Percentiles rank a stretch among this genome's conserved stretches.
Conservation (phyloP, 495 filamentous ascomycete genomes). For the Daldinia loculata region DNA sequence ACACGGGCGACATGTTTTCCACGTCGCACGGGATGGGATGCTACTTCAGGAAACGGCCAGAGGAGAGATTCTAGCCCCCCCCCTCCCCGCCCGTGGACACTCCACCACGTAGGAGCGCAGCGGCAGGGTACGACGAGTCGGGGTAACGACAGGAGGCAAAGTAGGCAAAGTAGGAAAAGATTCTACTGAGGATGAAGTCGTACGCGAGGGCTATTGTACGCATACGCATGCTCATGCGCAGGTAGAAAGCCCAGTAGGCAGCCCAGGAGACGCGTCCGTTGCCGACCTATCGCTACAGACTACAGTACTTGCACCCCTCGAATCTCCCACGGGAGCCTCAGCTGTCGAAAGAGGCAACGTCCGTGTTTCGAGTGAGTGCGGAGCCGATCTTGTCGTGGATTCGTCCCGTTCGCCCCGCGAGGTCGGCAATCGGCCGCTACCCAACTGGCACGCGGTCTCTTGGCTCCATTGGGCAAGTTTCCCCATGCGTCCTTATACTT, state of each 20-base stretch:
- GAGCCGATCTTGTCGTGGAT: conserved; percentile 42
- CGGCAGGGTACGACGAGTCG: conserved; percentile 30
- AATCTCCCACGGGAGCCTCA: conserved; percentile 30
- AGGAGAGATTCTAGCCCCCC: conserved; percentile 26
- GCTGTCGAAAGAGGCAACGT: conserved; percentile 39
- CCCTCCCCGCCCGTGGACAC: conserved; percentile 19
- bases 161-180: neutral
- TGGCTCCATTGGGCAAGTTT: conserved; percentile 40
- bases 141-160: conserved; percentile 22
- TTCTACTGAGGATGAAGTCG: conserved; percentile 17
- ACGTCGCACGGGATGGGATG: conserved; percentile 39
- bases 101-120: conserved; percentile 29
- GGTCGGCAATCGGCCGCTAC: conserved; percentile 44
- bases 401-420: conserved; percentile 40
- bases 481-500: conserved; percentile 29
- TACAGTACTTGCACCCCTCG: conserved; percentile 20
- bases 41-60: conserved; percentile 37
- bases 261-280: conserved; percentile 31
- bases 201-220: conserved; percentile 20
- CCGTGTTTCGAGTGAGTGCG: conserved; percentile 43
- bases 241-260: conserved; percentile 25
- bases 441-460: conserved; percentile 39
- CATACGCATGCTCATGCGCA: conserved; percentile 13
- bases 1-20: conserved; percentile 37
- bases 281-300: conserved; percentile 18